Conservation (phyloP, 2,329 filamentous ascomycete species). For the Xylaria sp. region DNA sequence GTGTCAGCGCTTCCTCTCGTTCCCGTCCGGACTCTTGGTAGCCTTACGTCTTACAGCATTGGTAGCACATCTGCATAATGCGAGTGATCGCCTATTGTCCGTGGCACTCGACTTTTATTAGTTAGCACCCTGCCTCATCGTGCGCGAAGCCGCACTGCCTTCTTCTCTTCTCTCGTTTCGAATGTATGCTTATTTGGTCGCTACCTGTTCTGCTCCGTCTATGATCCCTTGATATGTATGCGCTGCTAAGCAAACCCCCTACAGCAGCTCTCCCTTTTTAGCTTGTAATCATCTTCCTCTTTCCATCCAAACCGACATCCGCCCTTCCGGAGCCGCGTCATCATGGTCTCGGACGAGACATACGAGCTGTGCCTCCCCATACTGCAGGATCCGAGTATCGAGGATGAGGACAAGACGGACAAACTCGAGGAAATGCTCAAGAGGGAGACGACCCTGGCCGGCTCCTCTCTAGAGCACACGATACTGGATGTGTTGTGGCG, state of each 20-base stretch:
- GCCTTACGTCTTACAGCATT: constrained; percentile 44
- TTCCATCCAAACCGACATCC: constrained; percentile 26
- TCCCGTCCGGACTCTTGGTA: constrained; percentile 30
- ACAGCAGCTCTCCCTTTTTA: constrained; percentile 23
- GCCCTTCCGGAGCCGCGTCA: constrained; percentile 48
- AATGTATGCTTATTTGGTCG: constrained; percentile 38
- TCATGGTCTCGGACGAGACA: constrained; percentile 91
- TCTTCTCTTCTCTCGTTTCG: constrained; percentile 35
- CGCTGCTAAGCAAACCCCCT: constrained; percentile 32
- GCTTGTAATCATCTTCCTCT: constrained; percentile 29
- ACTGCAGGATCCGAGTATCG: constrained; percentile 81
- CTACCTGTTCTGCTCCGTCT: constrained; percentile 30
- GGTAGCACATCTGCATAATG: constrained; percentile 49
- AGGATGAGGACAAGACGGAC: constrained; percentile 96
- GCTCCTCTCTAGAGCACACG: constrained; percentile 84
- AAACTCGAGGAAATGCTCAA: constrained; percentile 86
- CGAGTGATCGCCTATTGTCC: constrained; percentile 47
- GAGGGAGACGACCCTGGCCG: constrained; percentile 79
- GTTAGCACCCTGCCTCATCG: constrained; percentile 44
- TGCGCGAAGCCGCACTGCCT: constrained; percentile 22
- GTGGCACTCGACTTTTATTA: constrained; percentile 49
- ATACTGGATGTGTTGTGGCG: constrained; percentile 92
- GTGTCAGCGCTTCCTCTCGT: constrained; percentile 32
- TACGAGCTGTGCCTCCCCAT: constrained; percentile 92
- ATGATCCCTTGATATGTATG: constrained; percentile 35